Evolutionary conservation across 148 eudicot genomes (phyloP), one percentile per base, ranked within the genome.

Genomic region (Heliosperma pusillum): DNA sequence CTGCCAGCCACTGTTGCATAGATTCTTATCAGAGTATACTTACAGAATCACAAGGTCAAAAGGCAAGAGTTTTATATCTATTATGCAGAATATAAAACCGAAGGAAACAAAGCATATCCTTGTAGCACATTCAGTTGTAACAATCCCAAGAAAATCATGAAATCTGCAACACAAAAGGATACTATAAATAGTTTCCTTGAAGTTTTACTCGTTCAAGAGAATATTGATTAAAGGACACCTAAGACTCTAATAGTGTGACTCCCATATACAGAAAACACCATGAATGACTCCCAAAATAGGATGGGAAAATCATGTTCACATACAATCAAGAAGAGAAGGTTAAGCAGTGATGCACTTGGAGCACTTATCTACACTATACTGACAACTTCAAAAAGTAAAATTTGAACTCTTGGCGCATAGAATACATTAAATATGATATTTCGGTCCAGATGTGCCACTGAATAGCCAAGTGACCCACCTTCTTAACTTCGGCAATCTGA

Each of bases 1-100:
- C 98, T 58, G 87, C 78, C 68, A 95, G 97, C 98, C 98, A 95
- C 98, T 95, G 84, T 86, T 83, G 77, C 64, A 81, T 55, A 65
- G 55, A 50, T 27, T 42, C 55, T 52, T 29, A 42, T 74, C 47
- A 66, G 76, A 78, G 26, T 27, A 25, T 45, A 75, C 75, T 55
- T 42, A 47, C 66, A 71, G 17, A 62, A 24, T 40, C 5, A 21
- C 25, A 75, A 65, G 36, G n/a, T 20, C 7, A 36, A 19, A 52
- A 13, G 27, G 29, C 33, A 10, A 21, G 67, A 17, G 69, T 60
- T 73, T 67, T n/a, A 73, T 22, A 33, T 60, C 36, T 59, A 74
- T 9, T 9, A 22, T 44, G 53, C 67, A 61, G 16, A 22, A 25
- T 71, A n/a, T 30, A 29, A 57, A 30, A 71, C 7, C 50, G 25